A percentile compares a stretch with the other conserved stretches of the same genome.
Conservation (phyloP, 306 rosid genomes). For the Prunus fruticosa region DNA sequence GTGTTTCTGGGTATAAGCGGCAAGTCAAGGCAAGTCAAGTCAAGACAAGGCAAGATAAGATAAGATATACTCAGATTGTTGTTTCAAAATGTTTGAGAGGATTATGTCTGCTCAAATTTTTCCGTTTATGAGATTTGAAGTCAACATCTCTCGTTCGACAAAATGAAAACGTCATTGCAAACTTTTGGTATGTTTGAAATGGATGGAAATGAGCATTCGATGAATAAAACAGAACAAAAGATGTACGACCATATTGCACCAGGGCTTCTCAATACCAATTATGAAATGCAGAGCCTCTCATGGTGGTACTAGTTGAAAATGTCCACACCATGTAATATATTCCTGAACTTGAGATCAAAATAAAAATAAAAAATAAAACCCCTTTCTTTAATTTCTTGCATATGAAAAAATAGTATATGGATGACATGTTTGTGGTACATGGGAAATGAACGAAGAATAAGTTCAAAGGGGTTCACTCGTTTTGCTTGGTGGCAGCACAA, state of each 20-base stretch:
- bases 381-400: background rate
- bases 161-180: too few relatives aligned
- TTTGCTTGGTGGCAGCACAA: background rate
- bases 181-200: background rate
- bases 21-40: background rate
- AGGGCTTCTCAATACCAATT: slow-evolving; percentile 2
- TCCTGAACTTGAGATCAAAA: too few relatives aligned
- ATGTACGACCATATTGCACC: background rate
- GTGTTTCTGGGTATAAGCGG: background rate
- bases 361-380: background rate
- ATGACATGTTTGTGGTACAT: background rate
- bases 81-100: background rate
- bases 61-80: background rate
- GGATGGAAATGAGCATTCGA: background rate
- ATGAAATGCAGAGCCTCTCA: background rate
- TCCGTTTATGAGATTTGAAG: too few relatives aligned
- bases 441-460: background rate
- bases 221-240: background rate
- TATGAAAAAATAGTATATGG: background rate
- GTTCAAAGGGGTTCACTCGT: background rate
- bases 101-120: too few relatives aligned
- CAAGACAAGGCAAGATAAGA: too few relatives aligned
- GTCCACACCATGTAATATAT: background rate
- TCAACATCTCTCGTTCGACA: fast-evolving
- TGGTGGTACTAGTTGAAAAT: background rate